Base-by-base conservation (phyloP, 371 early-diverging fungal genomes). In the Encephalitozoon romaleae region DNA sequence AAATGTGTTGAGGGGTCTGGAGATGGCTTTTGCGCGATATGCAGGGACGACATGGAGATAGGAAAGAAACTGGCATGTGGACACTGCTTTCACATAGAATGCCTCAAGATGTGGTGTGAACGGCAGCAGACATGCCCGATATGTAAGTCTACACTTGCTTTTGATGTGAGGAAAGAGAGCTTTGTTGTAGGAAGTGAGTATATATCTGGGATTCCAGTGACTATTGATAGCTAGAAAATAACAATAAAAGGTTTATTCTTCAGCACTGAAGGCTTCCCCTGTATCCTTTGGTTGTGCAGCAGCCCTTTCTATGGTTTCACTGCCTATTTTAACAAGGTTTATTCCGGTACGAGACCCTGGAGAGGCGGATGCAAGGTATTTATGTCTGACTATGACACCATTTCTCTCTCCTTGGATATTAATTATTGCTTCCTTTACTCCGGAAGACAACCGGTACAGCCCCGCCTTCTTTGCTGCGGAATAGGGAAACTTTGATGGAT, bases 61-160 rank as follows among this genome's bases (percentile, higher is more conserved):
- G 84, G 78, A 4, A 96, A 96, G 83, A 92, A 91, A 66, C 87
- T 96, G 18, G 91, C 90, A 6, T 98, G 98, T 84, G 92, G 93
- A 0, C 98, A 98, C 79, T 88, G 94, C 9, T 96, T 98, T 83
- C 98, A 98, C 84, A 90, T 94, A 70, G 90, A 89, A 59, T 98
- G 98, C 83, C 86, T 98, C 69, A 87, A 93, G 65, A 92, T 91
- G 82, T 98, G 98, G 98, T 87, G 96, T 38, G 96, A 96, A 83
- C 84, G 95, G 74, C 97, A 98, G 84, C 95, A 94, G 78, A 90
- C 90, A 65, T 98, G 98, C 79, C 98, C 98, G 0, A 94, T 96
- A 2, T 98, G 98, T 87, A 87, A 89, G 63, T 72, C 38, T 9
- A 18, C 11, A 28, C 51, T 82, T 11, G 30, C 39, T 15, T 32